A percentile compares a stretch with the other conserved stretches of the same genome.
These are phyloP conservation scores for Penicillium sp. DNA, from an alignment of 2,329 filamentous ascomycete species.

Conservation along the genomic window DNA sequence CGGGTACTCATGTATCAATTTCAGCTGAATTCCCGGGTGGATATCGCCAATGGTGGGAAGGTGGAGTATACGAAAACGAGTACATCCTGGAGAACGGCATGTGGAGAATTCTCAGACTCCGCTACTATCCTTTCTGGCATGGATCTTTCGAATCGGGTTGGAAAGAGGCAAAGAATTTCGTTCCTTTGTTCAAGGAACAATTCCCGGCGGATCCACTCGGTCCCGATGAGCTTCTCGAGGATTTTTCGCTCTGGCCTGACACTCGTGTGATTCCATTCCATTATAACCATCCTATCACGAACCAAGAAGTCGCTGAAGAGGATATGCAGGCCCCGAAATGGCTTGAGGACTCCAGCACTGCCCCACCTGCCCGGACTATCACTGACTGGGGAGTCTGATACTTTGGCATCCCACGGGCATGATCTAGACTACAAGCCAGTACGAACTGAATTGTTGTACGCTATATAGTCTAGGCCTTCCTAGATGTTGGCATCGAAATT, in stretches of 20 bases:
- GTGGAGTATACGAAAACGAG: constrained; percentile 1
- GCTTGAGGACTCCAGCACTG: not conserved
- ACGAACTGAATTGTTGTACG: too few species aligned
- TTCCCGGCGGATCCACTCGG: constrained; percentile 1
- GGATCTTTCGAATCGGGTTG: not conserved
- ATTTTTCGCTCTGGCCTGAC: constrained; percentile 3
- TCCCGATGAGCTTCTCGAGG: not conserved
- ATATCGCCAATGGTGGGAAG: not conserved
- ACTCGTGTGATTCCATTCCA: constrained; percentile 2
- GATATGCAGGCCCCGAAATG: constrained; percentile 2
- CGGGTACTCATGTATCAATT: not conserved
- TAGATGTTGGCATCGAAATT: not conserved
- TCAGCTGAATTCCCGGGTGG: not conserved
- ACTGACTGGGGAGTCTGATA: not conserved
- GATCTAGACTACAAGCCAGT: not conserved
- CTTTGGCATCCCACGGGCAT: not conserved
- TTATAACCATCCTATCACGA: not conserved
- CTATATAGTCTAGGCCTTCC: not conserved
- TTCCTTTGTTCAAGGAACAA: not conserved
- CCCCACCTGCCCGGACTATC: not conserved
- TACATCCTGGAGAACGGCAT: not conserved
- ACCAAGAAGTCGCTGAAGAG: not conserved
- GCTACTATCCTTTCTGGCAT: constrained; percentile 7
- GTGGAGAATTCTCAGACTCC: not conserved
- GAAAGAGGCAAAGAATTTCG: not conserved